phyloP scores from a whole-genome alignment of 179 eudicot species.

The Patellifolia procumbens region DNA sequence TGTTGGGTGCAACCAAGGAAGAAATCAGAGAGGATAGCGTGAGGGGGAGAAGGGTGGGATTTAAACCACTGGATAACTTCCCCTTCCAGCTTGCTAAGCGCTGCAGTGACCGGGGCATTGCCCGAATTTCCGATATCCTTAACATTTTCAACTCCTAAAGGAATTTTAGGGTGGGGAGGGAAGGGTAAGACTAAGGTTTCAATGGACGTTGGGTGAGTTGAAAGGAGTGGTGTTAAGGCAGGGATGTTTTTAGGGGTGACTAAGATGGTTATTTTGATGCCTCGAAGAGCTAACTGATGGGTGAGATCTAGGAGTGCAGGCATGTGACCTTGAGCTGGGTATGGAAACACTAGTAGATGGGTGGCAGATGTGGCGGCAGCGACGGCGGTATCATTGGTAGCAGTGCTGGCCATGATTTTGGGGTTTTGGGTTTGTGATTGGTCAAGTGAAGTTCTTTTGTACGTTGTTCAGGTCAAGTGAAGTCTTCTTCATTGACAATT shows the following conservation, averaged over 20 bases:
- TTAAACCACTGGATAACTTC: slow-evolving; percentile 52
- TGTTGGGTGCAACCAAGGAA: slow-evolving; percentile 62
- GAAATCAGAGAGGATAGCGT: slow-evolving; percentile 58
- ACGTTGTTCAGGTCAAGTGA: neutral
- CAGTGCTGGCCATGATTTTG: neutral
- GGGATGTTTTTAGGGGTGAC: slow-evolving; percentile 72
- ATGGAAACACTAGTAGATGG: slow-evolving; percentile 64
- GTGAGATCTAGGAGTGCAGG: slow-evolving; percentile 62
- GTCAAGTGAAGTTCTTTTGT: neutral
- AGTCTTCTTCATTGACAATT: no score
- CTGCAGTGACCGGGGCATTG: slow-evolving; percentile 40
- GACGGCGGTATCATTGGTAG: neutral
- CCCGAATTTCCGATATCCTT: slow-evolving; percentile 49
- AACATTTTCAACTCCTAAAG: slow-evolving; percentile 52
- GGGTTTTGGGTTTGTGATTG: neutral
- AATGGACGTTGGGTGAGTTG: slow-evolving; percentile 44
- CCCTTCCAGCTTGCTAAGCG: slow-evolving; percentile 42
- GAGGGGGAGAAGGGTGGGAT: slow-evolving; percentile 53
- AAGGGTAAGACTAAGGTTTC: slow-evolving; percentile 58
- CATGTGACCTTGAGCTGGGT: slow-evolving; percentile 87
- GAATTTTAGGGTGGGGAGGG: slow-evolving; percentile 57
- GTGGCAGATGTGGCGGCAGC: neutral
- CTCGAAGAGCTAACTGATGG: slow-evolving; percentile 52
- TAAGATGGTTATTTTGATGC: slow-evolving; percentile 53
- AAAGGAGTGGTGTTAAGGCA: slow-evolving; percentile 44